Base-by-base conservation (phyloP, 2,329 filamentous ascomycete species). In the Colletotrichum costaricense region DNA sequence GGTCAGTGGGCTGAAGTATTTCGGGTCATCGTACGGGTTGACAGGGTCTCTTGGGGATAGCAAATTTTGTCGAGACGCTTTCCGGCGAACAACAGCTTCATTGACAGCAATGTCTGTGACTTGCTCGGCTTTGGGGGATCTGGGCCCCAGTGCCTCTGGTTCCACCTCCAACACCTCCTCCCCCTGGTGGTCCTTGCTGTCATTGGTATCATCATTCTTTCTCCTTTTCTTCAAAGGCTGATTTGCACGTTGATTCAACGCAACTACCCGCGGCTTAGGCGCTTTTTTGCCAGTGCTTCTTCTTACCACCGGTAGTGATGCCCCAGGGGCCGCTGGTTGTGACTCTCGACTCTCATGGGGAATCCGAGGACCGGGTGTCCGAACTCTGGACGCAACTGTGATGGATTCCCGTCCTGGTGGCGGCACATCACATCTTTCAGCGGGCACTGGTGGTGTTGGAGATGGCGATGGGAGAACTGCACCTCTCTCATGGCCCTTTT, bases 1-100 rank as follows among this genome's bases (percentile, higher is more conserved):
- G 4, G 28, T 67, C 28, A 73, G 49, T 16, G 71, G 35, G 30
- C 71, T 73, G 49, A 66, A 67, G 35, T 73, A 67, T 19, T 73
- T 73, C 4, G 62, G 57, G 22, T 64, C 46, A 22, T 69, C 62
- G 35, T 73, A 72, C 4, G 64, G 55, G 14, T 49, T 67, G 11
- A 52, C 8, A 4, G 64, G 7, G 30, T n/a, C 12, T 19, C 2
- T 26, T 14, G 11, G 22, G 64, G 16, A 16, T 11, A 22, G 4
- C 4, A 14, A 2, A 4, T 30, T n/a, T 49, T n/a, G 42, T 22
- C 19, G 42, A 22, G 28, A 26, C 6, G 22, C 7, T 46, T 58
- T 2, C 2, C 42, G 19, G 16, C 42, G 26, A 19, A 8, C 8
- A 2, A 11, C 7, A 19, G 38, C 9, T 30, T n/a, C 12, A 16